These are phyloP conservation scores for Verticillium klebahnii DNA, from an alignment of 2,329 filamentous ascomycete species.

Conservation along the genomic window DNA sequence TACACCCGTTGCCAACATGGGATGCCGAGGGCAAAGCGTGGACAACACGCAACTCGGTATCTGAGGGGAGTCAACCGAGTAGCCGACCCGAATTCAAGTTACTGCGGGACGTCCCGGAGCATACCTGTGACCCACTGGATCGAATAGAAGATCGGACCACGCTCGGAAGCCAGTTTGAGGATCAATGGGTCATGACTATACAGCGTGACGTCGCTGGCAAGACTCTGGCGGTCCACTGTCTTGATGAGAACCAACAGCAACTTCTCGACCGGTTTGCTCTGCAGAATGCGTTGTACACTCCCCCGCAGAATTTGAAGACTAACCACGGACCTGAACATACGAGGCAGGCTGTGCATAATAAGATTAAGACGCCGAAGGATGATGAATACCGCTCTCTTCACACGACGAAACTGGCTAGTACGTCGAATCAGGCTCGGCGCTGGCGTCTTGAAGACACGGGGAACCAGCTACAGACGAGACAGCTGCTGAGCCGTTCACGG, in stretches of 20 bases:
- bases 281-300: not conserved
- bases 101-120: not conserved
- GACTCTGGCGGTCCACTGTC: not conserved
- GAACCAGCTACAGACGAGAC: not conserved
- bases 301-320: not conserved
- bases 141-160: not conserved
- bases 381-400: not conserved
- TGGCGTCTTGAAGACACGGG: not conserved
- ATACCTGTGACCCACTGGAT: not conserved
- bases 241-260: not conserved
- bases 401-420: not conserved
- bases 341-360: not conserved
- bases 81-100: not conserved
- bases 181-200: not conserved
- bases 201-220: not conserved
- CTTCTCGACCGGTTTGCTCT: not conserved
- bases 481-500: not conserved
- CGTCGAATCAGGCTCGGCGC: not conserved
- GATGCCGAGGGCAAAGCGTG: not conserved
- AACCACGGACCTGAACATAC: not conserved
- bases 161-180: not conserved
- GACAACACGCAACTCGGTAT: not conserved
- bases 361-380: not conserved
- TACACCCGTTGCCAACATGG: not conserved
- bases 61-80: not conserved